Conservation (phyloP, 148 eudicot genomes). For the Euryodendron excelsum region DNA sequence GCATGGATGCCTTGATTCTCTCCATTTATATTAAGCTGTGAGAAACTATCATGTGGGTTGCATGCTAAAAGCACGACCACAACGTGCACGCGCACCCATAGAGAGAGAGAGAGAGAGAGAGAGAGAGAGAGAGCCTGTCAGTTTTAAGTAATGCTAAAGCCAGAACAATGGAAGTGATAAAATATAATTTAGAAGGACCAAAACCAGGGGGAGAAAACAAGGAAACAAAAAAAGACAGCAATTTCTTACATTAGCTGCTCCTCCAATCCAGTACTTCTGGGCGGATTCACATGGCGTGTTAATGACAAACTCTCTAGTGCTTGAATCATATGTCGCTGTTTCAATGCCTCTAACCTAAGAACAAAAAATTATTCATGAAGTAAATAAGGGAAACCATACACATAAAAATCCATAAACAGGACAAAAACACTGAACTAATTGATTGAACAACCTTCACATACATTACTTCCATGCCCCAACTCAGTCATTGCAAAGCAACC, state of each 20-base stretch:
- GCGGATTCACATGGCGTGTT: slow-evolving; percentile 95
- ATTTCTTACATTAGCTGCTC: slow-evolving; percentile 81
- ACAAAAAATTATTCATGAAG: background rate
- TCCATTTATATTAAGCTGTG: slow-evolving; percentile 83
- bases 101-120: background rate
- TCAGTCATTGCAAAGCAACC: slow-evolving; percentile 99
- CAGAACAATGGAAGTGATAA: background rate
- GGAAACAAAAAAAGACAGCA: background rate
- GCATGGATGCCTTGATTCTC: slow-evolving; percentile 91
- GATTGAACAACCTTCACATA: slow-evolving; percentile 45
- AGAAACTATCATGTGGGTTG: slow-evolving; percentile 86
- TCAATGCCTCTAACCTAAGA: slow-evolving; percentile 90
- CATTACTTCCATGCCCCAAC: slow-evolving; percentile 99
- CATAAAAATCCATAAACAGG: background rate
- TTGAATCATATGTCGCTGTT: slow-evolving; percentile 81
- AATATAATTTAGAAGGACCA: background rate
- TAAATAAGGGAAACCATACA: background rate
- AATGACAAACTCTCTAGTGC: slow-evolving; percentile 67
- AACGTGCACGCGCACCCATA: too few species aligned
- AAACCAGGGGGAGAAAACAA: background rate
- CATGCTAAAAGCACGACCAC: slow-evolving; percentile 71
- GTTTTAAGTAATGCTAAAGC: slow-evolving; percentile 1
- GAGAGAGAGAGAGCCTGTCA: slow-evolving; percentile 1
- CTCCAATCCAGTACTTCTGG: slow-evolving; percentile 97
- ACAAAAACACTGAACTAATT: background rate